phyloP scores from a whole-genome alignment of 2,329 filamentous ascomycete species.

The Talaromyces sp. region DNA sequence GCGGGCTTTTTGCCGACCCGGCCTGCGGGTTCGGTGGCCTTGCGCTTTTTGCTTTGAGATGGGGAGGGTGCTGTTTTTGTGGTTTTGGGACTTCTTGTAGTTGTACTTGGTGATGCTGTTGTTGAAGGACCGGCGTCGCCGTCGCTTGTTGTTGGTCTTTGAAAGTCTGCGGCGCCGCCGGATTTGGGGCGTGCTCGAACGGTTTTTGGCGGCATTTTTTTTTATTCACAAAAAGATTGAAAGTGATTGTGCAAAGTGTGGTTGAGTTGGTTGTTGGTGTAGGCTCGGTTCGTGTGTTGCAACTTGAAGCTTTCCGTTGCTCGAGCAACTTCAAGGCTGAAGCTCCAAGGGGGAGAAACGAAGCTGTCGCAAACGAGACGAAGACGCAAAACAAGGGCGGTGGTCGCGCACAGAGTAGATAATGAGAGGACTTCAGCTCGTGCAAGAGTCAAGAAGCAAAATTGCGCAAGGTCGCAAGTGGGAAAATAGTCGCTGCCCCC shows the following conservation, averaged over 20 bases:
- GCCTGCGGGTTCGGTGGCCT: constrained; percentile 17
- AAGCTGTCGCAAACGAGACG: not conserved
- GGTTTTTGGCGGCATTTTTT: constrained; percentile 26
- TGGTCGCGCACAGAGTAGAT: not conserved
- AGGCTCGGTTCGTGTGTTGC: not conserved
- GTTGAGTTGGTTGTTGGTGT: not conserved
- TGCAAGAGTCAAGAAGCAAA: not conserved
- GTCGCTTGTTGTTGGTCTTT: constrained; percentile 9
- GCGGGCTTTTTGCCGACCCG: constrained; percentile 2
- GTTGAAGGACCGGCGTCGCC: constrained; percentile 10
- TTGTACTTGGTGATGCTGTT: not conserved
- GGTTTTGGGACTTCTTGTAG: not conserved
- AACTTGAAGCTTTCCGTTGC: not conserved
- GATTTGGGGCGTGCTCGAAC: constrained; percentile 20
- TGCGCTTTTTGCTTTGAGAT: constrained; percentile 13
- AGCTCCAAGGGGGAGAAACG: not conserved
- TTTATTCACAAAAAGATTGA: not conserved
- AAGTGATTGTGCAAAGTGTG: not conserved
- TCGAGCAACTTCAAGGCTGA: not conserved
- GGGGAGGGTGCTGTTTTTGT: not conserved
- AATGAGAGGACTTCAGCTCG: not conserved
- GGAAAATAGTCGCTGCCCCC: not conserved
- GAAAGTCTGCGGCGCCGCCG: constrained; percentile 10
- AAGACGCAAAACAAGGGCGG: not conserved
- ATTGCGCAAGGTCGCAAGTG: not conserved